Evolutionary conservation across 345 rosid species (phyloP).

Genomic region (Cardiospermum halicacabum): DNA sequence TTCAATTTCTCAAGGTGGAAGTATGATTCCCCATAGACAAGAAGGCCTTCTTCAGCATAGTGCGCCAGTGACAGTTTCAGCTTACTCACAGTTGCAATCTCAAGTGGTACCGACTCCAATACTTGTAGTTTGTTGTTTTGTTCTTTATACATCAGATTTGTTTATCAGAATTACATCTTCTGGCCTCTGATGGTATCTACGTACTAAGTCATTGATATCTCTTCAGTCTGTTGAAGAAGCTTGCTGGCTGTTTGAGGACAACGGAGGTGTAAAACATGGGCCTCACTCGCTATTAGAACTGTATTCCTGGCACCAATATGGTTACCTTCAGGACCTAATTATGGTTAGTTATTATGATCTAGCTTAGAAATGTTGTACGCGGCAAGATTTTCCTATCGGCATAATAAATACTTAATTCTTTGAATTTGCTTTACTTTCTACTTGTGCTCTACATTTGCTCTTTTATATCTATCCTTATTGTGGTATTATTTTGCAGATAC

Average conservation of each 20-base stretch:
- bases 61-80: constrained; percentile 18
- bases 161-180: not conserved
- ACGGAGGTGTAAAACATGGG: constrained; percentile 65
- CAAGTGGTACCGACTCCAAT: constrained; percentile 42
- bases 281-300: constrained; percentile 69
- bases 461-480: constrained; percentile 7
- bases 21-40: constrained; percentile 21
- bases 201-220: not conserved
- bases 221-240: constrained; percentile 56
- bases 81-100: constrained; percentile 27
- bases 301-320: constrained; percentile 56
- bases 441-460: not conserved
- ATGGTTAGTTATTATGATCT: constrained; percentile 40
- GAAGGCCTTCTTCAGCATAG: constrained; percentile 24
- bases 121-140: constrained; percentile 11
- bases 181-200: not conserved
- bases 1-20: constrained; percentile 19
- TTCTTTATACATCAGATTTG: not conserved
- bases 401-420: not conserved
- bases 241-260: constrained; percentile 84
- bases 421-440: not conserved
- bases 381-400: not conserved
- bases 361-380: too few species aligned
- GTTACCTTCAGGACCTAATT: constrained; percentile 54
- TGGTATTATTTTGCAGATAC: constrained; percentile 50